Conservation (phyloP, 2,329 filamentous ascomycete genomes). For the Trichothecium roseum region DNA sequence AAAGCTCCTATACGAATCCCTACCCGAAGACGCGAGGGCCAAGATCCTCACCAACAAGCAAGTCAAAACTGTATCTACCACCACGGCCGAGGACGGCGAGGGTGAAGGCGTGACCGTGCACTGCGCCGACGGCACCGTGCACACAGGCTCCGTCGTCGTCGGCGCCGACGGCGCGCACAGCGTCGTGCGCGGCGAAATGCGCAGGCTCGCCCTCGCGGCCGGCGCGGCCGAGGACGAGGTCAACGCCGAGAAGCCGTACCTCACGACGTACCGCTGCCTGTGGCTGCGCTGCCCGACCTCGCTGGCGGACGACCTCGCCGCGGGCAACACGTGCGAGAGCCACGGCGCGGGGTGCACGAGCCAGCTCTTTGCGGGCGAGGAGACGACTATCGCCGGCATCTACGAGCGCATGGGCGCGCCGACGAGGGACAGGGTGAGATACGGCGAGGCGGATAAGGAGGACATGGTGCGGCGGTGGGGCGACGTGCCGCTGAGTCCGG, state of each 20-base stretch:
- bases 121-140: conserved; percentile 2
- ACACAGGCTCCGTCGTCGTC: conserved; percentile 6
- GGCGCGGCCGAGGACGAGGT: conserved; percentile 1
- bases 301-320: background rate
- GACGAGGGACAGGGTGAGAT: conserved; percentile 12
- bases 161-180: conserved; percentile 13
- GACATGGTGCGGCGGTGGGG: conserved; percentile 12
- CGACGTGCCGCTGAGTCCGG: conserved; percentile 9
- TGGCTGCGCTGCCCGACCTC: conserved; percentile 21
- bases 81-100: too few relatives aligned
- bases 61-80: background rate
- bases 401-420: conserved; percentile 16
- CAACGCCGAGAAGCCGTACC: conserved; percentile 18
- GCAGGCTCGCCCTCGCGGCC: conserved; percentile 14
- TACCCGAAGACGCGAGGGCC: background rate
- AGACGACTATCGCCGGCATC: conserved; percentile 13
- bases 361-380: conserved; percentile 13
- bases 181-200: conserved; percentile 11
- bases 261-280: conserved; percentile 19
- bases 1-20: conserved; percentile 2
- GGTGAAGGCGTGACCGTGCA: background rate
- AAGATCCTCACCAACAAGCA: conserved; percentile 1
- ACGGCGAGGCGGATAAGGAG: conserved; percentile 17
- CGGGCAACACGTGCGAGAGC: conserved; percentile 1
- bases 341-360: background rate